A percentile compares a stretch with the other conserved stretches of the same genome.
Conservation (phyloP, 169 alveolate species). For the Babesia gibsoni region DNA sequence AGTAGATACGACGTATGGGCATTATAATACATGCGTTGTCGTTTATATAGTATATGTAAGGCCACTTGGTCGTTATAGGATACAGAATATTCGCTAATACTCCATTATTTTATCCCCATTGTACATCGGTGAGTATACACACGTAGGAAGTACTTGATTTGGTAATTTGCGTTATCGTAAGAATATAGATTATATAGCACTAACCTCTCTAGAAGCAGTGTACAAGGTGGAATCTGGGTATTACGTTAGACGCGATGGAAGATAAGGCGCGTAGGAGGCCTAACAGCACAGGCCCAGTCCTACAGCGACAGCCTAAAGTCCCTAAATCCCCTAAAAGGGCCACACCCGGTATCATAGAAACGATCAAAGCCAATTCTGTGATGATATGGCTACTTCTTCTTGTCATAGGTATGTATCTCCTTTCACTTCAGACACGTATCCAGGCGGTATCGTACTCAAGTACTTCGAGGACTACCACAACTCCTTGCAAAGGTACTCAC, state of each 20-base stretch:
- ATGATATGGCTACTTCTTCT: not conserved
- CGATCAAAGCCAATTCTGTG: not conserved
- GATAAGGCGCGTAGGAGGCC: not conserved
- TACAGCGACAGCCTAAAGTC: not conserved
- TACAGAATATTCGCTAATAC: too few relatives aligned
- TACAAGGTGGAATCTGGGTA: too few relatives aligned
- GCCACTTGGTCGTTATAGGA: too few relatives aligned
- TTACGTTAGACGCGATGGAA: slow-evolving; percentile 35
- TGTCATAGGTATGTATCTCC: not conserved
- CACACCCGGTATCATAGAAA: not conserved
- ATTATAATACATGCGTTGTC: not conserved
- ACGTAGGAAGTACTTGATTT: too few relatives aligned
- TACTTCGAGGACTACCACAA: slow-evolving; percentile 52
- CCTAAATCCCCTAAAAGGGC: not conserved
- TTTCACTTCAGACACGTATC: not conserved
- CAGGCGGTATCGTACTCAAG: slow-evolving; percentile 48
- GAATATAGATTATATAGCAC: too few relatives aligned
- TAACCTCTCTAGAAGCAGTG: too few relatives aligned
- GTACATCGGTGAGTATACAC: too few relatives aligned
- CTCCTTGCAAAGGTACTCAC: slow-evolving; percentile 26
- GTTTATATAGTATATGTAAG: not conserved
- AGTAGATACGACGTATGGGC: not conserved
- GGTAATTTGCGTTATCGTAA: too few relatives aligned
- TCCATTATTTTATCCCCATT: too few relatives aligned
- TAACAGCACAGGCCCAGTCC: not conserved